phyloP scores from a whole-genome alignment of 176 grass and related monocot genomes.

The Musa itinerans region DNA sequence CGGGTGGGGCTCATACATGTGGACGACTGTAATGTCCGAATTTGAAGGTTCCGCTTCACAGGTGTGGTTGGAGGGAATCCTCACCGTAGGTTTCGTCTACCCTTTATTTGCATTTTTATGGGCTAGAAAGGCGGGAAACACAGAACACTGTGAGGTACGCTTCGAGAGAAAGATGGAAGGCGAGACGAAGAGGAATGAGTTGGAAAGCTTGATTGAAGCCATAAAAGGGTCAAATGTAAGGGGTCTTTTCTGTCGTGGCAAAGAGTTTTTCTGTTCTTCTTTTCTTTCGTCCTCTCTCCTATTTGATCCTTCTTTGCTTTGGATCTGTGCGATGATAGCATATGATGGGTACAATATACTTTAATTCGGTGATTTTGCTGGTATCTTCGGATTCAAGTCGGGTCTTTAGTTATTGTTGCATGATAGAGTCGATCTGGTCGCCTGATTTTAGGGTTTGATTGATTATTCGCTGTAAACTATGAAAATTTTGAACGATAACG shows the following conservation, averaged over 20 bases:
- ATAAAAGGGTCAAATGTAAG: constrained; percentile 48
- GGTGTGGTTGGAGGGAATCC: too few relatives aligned
- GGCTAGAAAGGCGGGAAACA: background rate
- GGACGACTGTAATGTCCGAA: too few relatives aligned
- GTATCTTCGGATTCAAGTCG: background rate
- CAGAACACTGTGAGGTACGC: background rate
- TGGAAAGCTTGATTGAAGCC: constrained; percentile 33
- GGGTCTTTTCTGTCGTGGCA: background rate
- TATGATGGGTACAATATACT: background rate
- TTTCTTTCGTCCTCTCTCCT: background rate
- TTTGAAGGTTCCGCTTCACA: too few relatives aligned
- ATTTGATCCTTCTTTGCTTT: constrained; percentile 10
- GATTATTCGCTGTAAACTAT: background rate
- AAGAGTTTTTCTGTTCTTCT: constrained; percentile 8
- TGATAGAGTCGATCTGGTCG: background rate
- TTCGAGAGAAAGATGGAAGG: constrained; percentile 18
- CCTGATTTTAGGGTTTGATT: background rate
- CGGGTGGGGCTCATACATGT: too few relatives aligned
- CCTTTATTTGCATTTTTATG: too few relatives aligned
- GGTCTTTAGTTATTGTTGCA: background rate
- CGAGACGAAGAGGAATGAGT: constrained; percentile 15
- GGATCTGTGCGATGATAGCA: background rate
- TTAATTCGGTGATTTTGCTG: background rate
- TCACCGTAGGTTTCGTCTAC: too few relatives aligned
- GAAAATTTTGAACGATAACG: background rate